phyloP scores from a whole-genome alignment of 257 asterid genomes.

The Plectranthus barbatus region DNA sequence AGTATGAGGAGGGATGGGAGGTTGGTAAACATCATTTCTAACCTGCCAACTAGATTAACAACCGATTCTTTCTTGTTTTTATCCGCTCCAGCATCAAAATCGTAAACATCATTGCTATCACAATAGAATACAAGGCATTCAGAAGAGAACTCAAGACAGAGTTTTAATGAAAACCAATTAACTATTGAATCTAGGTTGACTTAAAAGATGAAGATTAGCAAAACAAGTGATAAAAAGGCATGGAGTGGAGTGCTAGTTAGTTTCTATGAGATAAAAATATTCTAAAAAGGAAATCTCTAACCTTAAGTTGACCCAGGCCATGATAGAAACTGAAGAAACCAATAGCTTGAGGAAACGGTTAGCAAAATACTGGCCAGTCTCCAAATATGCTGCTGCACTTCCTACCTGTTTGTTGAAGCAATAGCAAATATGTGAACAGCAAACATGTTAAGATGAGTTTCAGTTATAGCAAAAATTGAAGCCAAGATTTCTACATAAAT shows the following conservation, averaged over 20 bases:
- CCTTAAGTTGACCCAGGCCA: slow-evolving; percentile 93
- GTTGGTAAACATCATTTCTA: slow-evolving; percentile 12
- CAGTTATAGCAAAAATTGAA: background rate
- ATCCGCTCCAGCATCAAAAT: slow-evolving; percentile 93
- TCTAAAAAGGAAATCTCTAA: slow-evolving; percentile 16
- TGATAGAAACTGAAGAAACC: slow-evolving; percentile 63
- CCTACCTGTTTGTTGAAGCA: slow-evolving; percentile 53
- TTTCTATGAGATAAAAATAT: background rate
- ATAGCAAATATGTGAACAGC: background rate
- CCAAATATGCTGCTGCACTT: slow-evolving; percentile 83
- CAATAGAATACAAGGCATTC: slow-evolving; percentile 10
- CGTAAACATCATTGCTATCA: slow-evolving; percentile 95
- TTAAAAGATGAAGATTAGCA: background rate
- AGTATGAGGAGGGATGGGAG: background rate
- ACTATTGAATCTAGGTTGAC: background rate
- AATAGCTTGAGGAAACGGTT: slow-evolving; percentile 50
- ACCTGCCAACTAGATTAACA: slow-evolving; percentile 76
- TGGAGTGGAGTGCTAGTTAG: too few species aligned
- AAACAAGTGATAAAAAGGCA: too few species aligned
- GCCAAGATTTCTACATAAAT: background rate
- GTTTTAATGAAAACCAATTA: too few species aligned
- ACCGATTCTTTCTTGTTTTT: slow-evolving; percentile 91
- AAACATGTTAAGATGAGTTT: background rate
- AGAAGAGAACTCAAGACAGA: slow-evolving; percentile 1
- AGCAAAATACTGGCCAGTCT: slow-evolving; percentile 51